Percentiles rank a stretch among this genome's conserved stretches.
Conservation (phyloP, 345 rosid species). For the Acer saccharum region DNA sequence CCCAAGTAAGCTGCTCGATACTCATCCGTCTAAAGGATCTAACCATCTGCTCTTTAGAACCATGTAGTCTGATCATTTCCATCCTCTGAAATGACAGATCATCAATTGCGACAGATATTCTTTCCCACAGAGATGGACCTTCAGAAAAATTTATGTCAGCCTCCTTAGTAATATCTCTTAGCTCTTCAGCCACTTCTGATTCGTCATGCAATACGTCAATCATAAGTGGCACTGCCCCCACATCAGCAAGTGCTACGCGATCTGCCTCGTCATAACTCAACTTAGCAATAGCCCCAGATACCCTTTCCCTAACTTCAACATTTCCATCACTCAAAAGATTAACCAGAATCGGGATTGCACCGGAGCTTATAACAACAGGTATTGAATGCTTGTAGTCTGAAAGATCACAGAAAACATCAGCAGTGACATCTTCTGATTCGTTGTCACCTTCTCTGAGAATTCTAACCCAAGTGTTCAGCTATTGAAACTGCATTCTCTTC, state of each 20-base stretch:
- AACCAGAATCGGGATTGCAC: conserved; percentile 55
- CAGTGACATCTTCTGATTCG: conserved; percentile 51
- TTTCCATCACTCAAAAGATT: conserved; percentile 45
- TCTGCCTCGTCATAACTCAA: conserved; percentile 48
- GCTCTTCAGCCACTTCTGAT: too few species aligned
- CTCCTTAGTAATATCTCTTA: too few species aligned
- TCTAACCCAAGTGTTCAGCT: conserved; percentile 53
- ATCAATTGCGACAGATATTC: too few species aligned
- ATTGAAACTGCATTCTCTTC: conserved; percentile 56
- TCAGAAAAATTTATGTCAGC: too few species aligned
- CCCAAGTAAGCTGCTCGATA: conserved; percentile 36
- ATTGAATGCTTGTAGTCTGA: conserved; percentile 54
- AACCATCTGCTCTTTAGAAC: too few species aligned
- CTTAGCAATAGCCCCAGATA: conserved; percentile 42
- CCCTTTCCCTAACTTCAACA: conserved; percentile 48
- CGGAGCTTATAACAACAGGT: conserved; percentile 52
- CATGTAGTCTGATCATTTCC: too few species aligned
- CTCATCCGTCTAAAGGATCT: too few species aligned
- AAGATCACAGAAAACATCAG: conserved; percentile 65
- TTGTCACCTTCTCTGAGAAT: conserved; percentile 57
- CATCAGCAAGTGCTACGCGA: conserved; percentile 46
- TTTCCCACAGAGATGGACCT: too few species aligned
- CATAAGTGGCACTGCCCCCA: conserved; percentile 40
- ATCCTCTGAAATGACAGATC: too few species aligned
- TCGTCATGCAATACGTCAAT: too few species aligned